Conservation (phyloP, 2,329 filamentous ascomycete genomes). For the Hypoxylon sp. region DNA sequence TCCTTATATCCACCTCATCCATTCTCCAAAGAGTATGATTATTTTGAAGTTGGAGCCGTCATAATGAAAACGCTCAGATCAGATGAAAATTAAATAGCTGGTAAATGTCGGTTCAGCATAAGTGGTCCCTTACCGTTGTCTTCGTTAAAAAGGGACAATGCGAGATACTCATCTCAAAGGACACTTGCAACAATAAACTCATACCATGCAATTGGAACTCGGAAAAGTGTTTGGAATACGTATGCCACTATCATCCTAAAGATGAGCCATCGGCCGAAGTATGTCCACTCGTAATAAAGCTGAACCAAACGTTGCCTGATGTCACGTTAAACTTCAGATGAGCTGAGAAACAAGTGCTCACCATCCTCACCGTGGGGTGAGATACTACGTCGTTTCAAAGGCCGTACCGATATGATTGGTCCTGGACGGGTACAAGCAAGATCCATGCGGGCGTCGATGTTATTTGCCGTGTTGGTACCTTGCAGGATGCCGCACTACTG, state of each 20-base stretch:
- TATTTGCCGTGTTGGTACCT: conserved; percentile 17
- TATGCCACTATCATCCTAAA: neutral
- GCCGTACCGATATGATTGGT: conserved; percentile 18
- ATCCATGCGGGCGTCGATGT: conserved; percentile 7
- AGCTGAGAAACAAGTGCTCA: neutral
- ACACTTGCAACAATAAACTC: too few species aligned
- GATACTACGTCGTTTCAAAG: neutral
- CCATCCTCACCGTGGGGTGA: too few species aligned
- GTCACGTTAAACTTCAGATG: conserved; percentile 24
- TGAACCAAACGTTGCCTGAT: conserved; percentile 12
- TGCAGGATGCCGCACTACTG: conserved; percentile 7
- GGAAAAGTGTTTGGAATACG: too few species aligned
- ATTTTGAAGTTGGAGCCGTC: too few species aligned
- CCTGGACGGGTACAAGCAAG: conserved; percentile 6
- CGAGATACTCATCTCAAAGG: too few species aligned
- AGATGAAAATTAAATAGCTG: too few species aligned
- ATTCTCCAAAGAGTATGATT: neutral
- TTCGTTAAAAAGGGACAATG: too few species aligned
- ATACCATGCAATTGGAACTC: too few species aligned
- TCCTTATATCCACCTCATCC: too few species aligned
- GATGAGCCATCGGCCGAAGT: neutral
- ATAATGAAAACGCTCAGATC: too few species aligned
- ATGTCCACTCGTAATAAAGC: neutral
- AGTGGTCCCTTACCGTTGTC: too few species aligned
- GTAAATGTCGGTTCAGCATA: too few species aligned